Conservation (phyloP, 2,329 filamentous ascomycete species). For the Neoarthrinium moseri region DNA sequence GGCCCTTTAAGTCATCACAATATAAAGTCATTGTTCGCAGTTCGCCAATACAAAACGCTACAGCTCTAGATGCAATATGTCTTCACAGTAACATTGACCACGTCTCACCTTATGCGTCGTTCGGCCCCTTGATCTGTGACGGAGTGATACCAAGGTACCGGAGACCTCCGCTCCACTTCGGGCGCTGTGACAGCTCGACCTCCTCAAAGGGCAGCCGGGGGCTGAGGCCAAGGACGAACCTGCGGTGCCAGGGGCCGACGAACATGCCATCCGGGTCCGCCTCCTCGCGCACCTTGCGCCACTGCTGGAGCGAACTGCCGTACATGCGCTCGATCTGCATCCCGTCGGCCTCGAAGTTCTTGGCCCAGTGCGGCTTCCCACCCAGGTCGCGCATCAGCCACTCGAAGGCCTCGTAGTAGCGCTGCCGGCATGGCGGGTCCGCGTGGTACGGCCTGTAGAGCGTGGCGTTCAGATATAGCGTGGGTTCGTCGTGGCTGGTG, state of each 20-base stretch:
- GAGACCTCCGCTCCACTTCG: conserved; percentile 11
- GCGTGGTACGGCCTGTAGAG: conserved; percentile 79
- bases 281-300: conserved; percentile 65
- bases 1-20: no score
- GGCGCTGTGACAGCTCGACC: conserved; percentile 17
- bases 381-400: conserved; percentile 85
- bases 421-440: conserved; percentile 72
- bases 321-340: conserved; percentile 67
- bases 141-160: conserved; percentile 10
- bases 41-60: no score
- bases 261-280: conserved; percentile 85
- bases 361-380: conserved; percentile 86
- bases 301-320: conserved; percentile 63
- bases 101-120: not conserved
- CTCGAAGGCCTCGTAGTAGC: conserved; percentile 89
- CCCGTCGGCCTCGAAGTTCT: conserved; percentile 72
- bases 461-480: conserved; percentile 86
- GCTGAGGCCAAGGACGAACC: conserved; percentile 53
- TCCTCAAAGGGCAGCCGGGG: conserved; percentile 27
- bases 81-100: not conserved
- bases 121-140: conserved; percentile 5
- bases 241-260: conserved; percentile 84
- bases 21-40: no score
- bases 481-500: conserved; percentile 65
- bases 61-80: not conserved